phyloP scores from a whole-genome alignment of 2,329 filamentous ascomycete genomes.

The Aspergillus pseudoviridinutans region DNA sequence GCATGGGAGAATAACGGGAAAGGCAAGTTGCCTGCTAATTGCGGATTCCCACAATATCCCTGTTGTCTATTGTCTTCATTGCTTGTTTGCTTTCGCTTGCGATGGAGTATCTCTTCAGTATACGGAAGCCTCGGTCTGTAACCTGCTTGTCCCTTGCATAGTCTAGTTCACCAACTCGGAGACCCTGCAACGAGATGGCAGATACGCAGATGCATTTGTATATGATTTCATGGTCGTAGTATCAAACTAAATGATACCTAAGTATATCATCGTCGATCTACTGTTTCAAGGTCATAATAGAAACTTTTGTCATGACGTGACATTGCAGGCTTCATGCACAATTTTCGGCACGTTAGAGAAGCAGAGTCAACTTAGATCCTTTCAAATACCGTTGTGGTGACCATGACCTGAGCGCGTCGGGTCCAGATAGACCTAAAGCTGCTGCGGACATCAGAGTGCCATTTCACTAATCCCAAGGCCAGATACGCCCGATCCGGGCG shows the following conservation, averaged over 20 bases:
- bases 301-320: neutral
- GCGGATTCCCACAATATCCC: neutral
- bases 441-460: no score
- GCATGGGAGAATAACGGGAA: neutral
- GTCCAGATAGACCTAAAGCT: neutral
- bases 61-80: neutral
- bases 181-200: no score
- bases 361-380: neutral
- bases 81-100: neutral
- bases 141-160: neutral
- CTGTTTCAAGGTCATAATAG: neutral
- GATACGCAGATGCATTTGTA: neutral
- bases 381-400: neutral
- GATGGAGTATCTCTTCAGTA: neutral
- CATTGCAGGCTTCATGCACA: neutral
- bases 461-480: neutral
- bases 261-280: neutral
- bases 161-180: neutral
- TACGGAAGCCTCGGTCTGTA: neutral
- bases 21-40: neutral
- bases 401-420: neutral
- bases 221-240: neutral
- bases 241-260: no score
- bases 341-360: neutral
- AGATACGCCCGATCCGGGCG: neutral